Percentiles rank a stretch among this genome's conserved stretches.
phyloP scores from a whole-genome alignment of 208 protist genomes.

The Crithidia bombi region DNA sequence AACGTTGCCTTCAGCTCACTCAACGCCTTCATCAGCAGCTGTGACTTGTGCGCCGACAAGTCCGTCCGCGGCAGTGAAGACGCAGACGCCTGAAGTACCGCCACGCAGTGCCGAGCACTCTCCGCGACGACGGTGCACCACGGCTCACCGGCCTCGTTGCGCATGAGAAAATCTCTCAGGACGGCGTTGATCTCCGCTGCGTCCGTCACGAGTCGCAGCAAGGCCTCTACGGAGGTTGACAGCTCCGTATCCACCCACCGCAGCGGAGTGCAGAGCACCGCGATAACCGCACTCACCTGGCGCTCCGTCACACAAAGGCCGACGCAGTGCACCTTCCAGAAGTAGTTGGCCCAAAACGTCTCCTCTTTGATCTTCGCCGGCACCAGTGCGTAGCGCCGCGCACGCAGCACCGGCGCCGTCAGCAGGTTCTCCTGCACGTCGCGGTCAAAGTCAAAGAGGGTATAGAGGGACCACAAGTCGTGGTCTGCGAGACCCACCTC shows the following conservation, averaged over 20 bases:
- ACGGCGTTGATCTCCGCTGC: constrained; percentile 57
- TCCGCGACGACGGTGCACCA: constrained; percentile 32
- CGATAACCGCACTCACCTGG: constrained; percentile 63
- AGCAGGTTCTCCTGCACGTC: constrained; percentile 77
- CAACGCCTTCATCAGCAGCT: constrained; percentile 14
- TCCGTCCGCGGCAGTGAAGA: constrained; percentile 7
- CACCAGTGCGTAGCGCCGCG: constrained; percentile 75
- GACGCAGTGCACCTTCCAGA: constrained; percentile 84
- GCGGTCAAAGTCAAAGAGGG: constrained; percentile 57
- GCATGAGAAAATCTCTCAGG: constrained; percentile 52
- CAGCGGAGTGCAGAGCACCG: constrained; percentile 63
- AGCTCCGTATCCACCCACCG: not conserved
- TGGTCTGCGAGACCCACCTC: constrained; percentile 62
- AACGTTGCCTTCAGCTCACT: constrained; percentile 7
- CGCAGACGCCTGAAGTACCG: constrained; percentile 5
- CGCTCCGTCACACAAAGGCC: constrained; percentile 57
- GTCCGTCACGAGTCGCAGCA: constrained; percentile 37
- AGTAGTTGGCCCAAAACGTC: constrained; percentile 85
- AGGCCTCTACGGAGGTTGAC: constrained; percentile 26
- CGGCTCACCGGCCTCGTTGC: constrained; percentile 26
- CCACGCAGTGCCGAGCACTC: constrained; percentile 26
- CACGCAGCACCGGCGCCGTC: constrained; percentile 34
- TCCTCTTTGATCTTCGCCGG: constrained; percentile 70
- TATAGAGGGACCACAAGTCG: constrained; percentile 40
- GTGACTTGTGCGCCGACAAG: not conserved